These are phyloP conservation scores for Trametes elegans DNA, from an alignment of 768 basidiomycete species.

Conservation along the genomic window DNA sequence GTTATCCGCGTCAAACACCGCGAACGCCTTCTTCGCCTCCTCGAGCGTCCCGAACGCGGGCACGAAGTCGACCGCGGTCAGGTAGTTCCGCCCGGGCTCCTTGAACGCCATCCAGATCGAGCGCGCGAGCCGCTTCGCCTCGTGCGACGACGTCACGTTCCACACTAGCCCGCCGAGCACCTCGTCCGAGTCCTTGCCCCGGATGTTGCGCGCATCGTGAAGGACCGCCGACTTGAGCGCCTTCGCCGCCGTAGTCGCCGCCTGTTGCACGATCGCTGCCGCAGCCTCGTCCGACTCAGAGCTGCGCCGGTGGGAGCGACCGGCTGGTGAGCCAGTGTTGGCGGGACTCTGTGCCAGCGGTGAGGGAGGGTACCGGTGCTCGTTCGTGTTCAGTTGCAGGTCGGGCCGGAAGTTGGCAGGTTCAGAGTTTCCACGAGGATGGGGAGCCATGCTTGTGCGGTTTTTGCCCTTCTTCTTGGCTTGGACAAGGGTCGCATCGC, in stretches of 20 bases:
- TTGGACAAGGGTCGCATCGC: slow-evolving; percentile 32
- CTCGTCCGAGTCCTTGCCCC: slow-evolving; percentile 43
- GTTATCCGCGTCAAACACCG: slow-evolving; percentile 71
- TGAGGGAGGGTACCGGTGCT: slow-evolving; percentile 43
- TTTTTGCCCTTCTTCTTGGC: slow-evolving; percentile 28
- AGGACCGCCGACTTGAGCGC: slow-evolving; percentile 65
- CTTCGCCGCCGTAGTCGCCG: slow-evolving; percentile 51
- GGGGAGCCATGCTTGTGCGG: slow-evolving; percentile 13
- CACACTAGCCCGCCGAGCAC: slow-evolving; percentile 42
- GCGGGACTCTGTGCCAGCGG: slow-evolving; percentile 14
- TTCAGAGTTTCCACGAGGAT: slow-evolving; percentile 15
- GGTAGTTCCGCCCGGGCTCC: slow-evolving; percentile 51
- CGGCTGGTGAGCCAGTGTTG: background rate
- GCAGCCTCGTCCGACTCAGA: slow-evolving; percentile 33
- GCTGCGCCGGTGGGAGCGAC: background rate
- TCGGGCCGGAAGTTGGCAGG: slow-evolving; percentile 3
- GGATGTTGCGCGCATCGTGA: slow-evolving; percentile 74
- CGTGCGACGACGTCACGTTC: slow-evolving; percentile 54
- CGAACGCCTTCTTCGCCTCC: slow-evolving; percentile 65
- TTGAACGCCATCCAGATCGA: slow-evolving; percentile 63
- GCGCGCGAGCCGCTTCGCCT: slow-evolving; percentile 76
- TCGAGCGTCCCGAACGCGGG: slow-evolving; percentile 61
- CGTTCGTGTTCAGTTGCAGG: slow-evolving; percentile 6
- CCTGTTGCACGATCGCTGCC: slow-evolving; percentile 39
- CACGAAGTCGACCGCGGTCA: slow-evolving; percentile 67